Percentiles rank a stretch among this genome's conserved stretches.
Conservation (phyloP, 2,329 filamentous ascomycete genomes). For the Alternaria alternata region DNA sequence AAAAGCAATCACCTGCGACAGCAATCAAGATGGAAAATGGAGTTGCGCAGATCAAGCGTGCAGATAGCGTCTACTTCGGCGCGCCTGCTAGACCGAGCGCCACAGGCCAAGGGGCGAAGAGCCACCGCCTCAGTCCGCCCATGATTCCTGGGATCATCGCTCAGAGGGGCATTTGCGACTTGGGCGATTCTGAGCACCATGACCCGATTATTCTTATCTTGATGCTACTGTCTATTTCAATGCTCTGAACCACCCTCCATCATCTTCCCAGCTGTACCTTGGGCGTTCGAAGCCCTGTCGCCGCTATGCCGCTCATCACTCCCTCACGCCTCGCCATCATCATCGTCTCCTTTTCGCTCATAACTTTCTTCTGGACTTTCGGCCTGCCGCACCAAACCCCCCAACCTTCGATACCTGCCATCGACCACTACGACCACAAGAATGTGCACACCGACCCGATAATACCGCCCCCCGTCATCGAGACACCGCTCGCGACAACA, state of each 20-base stretch:
- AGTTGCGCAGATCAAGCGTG: background rate
- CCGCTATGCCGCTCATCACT: constrained; percentile 43
- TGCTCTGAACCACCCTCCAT: background rate
- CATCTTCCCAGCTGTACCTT: background rate
- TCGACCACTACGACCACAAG: constrained; percentile 33
- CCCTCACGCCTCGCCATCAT: constrained; percentile 43
- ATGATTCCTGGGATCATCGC: background rate
- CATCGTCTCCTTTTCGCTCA: constrained; percentile 35
- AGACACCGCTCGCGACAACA: constrained; percentile 19
- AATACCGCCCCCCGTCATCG: constrained; percentile 27
- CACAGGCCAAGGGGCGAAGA: constrained; percentile 18
- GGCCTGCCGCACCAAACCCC: constrained; percentile 34
- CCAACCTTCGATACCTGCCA: constrained; percentile 30
- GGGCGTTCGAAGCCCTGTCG: constrained; percentile 5
- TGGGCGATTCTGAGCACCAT: background rate
- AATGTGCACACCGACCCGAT: constrained; percentile 31
- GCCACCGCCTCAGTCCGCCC: constrained; percentile 12
- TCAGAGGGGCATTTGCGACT: constrained; percentile 17
- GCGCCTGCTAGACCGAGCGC: constrained; percentile 21
- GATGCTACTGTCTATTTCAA: background rate
- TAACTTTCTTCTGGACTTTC: constrained; percentile 45
- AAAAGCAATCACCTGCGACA: constrained; percentile 5
- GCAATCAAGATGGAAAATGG: background rate
- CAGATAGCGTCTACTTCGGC: background rate
- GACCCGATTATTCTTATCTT: constrained; percentile 2